Conservation (phyloP, 495 filamentous ascomycete genomes). For the Neurospora sp. region DNA sequence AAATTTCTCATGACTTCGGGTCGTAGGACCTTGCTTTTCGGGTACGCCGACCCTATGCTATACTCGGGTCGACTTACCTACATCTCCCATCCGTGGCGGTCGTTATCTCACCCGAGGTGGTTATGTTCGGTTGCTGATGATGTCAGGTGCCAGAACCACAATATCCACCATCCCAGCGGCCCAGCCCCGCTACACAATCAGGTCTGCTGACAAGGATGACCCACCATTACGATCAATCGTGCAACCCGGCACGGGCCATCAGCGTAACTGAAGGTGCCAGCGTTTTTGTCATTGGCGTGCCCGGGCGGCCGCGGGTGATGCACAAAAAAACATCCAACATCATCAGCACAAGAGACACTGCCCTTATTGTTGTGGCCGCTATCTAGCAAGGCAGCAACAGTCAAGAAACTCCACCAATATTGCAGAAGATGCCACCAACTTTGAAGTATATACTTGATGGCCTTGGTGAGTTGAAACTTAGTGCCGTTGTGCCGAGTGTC, state of each 20-base stretch:
- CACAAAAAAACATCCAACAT: no score
- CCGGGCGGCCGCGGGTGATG: no score
- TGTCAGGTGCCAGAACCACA: neutral
- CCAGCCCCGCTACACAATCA: neutral
- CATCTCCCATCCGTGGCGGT: neutral
- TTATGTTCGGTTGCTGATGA: neutral
- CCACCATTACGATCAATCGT: neutral
- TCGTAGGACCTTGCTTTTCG: neutral
- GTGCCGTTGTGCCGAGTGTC: neutral
- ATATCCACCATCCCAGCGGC: neutral
- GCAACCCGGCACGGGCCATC: neutral
- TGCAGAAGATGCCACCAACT: neutral
- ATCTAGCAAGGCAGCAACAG: neutral
- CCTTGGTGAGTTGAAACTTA: neutral
- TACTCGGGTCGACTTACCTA: neutral
- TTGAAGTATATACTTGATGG: neutral
- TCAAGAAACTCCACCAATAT: no score
- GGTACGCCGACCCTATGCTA: neutral
- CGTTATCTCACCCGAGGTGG: neutral
- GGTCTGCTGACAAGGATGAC: neutral
- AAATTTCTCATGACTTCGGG: neutral
- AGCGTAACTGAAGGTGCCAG: no score
- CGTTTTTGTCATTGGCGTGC: no score
- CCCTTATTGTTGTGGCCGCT: neutral
- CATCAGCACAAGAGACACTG: neutral